Conservation (phyloP, 2,329 filamentous ascomycete species). For the Fusarium albidum region DNA sequence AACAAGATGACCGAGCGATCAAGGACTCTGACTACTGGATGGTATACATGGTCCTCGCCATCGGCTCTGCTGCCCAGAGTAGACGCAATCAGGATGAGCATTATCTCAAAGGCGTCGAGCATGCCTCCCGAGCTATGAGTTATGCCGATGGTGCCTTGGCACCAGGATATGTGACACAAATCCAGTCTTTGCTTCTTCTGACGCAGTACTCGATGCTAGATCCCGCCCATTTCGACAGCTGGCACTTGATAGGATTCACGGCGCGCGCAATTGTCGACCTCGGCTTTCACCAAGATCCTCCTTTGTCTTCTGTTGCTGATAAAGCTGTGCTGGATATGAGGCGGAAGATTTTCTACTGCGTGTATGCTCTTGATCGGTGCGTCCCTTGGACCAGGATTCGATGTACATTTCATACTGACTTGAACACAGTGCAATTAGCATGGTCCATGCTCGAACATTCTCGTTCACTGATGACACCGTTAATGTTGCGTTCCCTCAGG, state of each 20-base stretch:
- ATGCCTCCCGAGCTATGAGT: slow-evolving; percentile 71
- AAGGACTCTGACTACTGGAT: slow-evolving; percentile 82
- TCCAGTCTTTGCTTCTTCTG: slow-evolving; percentile 86
- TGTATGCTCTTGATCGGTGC: slow-evolving; percentile 88
- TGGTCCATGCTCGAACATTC: slow-evolving; percentile 86
- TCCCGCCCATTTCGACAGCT: slow-evolving; percentile 89
- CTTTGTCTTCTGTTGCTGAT: slow-evolving; percentile 72
- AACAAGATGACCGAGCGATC: slow-evolving; percentile 69
- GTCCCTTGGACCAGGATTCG: slow-evolving; percentile 26
- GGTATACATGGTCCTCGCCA: slow-evolving; percentile 88
- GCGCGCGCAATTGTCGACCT: slow-evolving; percentile 88
- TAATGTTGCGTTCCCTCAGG: slow-evolving; percentile 78
- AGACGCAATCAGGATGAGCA: slow-evolving; percentile 71
- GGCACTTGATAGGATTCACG: slow-evolving; percentile 92
- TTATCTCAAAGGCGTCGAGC: slow-evolving; percentile 64
- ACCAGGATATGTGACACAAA: slow-evolving; percentile 84
- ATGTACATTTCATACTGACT: slow-evolving; percentile 29
- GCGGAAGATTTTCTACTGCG: slow-evolving; percentile 86
- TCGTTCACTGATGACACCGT: slow-evolving; percentile 92
- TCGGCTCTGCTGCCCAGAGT: slow-evolving; percentile 79
- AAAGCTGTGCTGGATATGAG: slow-evolving; percentile 78
- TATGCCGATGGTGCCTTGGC: slow-evolving; percentile 84
- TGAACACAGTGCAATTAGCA: slow-evolving; percentile 75
- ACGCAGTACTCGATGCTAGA: slow-evolving; percentile 92
- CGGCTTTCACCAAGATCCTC: slow-evolving; percentile 91